These are phyloP conservation scores for Alternaria gansuensis DNA, from an alignment of 2,329 filamentous ascomycete species.

Conservation along the genomic window DNA sequence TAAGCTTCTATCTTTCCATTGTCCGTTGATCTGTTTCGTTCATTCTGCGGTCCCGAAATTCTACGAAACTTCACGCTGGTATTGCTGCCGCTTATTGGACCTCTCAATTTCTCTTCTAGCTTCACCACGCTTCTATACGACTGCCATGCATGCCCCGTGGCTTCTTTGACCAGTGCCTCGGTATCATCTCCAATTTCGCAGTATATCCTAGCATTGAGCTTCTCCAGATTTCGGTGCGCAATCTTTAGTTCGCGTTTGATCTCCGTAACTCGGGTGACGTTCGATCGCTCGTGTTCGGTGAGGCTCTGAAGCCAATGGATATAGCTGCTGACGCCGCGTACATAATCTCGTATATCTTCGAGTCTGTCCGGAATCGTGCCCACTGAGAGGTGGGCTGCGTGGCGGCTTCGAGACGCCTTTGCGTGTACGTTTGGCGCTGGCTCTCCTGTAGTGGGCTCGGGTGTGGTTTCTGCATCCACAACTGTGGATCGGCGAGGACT, in stretches of 20 bases:
- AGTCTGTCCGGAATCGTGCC: slow-evolving; percentile 4
- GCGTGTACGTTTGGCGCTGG: neutral
- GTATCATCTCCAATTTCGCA: slow-evolving; percentile 18
- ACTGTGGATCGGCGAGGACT: neutral
- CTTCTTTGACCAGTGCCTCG: slow-evolving; percentile 22
- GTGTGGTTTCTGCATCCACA: neutral
- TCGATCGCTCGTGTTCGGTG: slow-evolving; percentile 24
- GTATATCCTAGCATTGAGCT: slow-evolving; percentile 25
- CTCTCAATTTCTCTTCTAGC: slow-evolving; percentile 29
- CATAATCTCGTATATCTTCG: slow-evolving; percentile 10
- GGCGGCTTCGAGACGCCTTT: neutral
- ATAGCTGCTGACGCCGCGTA: slow-evolving; percentile 11
- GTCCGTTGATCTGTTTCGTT: neutral
- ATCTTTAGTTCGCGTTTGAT: slow-evolving; percentile 34
- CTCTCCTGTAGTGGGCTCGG: neutral
- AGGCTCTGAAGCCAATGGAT: slow-evolving; percentile 29
- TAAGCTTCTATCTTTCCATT: neutral
- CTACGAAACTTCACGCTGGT: neutral
- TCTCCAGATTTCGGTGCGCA: slow-evolving; percentile 35
- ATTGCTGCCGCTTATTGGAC: neutral
- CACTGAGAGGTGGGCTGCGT: neutral
- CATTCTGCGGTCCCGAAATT: slow-evolving; percentile 2
- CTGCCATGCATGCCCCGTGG: slow-evolving; percentile 33
- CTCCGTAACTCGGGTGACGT: slow-evolving; percentile 28
- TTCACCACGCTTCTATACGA: slow-evolving; percentile 31